These are phyloP conservation scores for Protea cynaroides DNA, from an alignment of 164 flowering plant genomes.

Conservation along the genomic window DNA sequence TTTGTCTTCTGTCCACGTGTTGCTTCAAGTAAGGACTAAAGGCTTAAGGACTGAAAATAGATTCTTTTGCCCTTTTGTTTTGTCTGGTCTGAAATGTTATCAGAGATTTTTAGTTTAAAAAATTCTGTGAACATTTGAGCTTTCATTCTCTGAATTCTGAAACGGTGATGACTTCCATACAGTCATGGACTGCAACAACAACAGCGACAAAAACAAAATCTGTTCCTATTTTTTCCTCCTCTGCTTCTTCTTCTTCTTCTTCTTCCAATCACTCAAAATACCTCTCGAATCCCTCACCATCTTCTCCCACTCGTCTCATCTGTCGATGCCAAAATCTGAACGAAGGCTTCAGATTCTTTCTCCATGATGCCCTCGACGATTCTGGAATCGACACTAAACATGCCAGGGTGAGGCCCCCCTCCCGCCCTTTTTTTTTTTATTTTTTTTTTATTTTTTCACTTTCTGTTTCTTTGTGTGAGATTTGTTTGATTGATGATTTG, in stretches of 20 bases:
- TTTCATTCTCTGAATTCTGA: no score
- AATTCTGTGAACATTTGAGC: no score
- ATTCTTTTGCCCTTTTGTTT: no score
- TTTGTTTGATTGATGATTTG: not conserved
- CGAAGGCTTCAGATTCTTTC: slow-evolving; percentile 35
- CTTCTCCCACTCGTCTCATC: slow-evolving; percentile 3
- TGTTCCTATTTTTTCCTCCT: not conserved
- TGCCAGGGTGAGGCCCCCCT: slow-evolving; percentile 57
- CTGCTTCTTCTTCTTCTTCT: slow-evolving; percentile 7
- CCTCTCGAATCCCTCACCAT: slow-evolving; percentile 5
- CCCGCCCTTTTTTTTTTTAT: no score
- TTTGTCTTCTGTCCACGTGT: no score
- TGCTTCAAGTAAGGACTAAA: no score
- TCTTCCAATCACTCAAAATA: slow-evolving; percentile 3
- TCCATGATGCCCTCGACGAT: slow-evolving; percentile 62
- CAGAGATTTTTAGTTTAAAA: no score
- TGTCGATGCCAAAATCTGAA: slow-evolving; percentile 15
- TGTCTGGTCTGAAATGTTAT: no score
- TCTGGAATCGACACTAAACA: slow-evolving; percentile 49
- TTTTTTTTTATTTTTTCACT: not conserved
- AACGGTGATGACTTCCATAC: no score
- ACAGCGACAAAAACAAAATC: no score
- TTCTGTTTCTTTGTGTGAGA: not conserved
- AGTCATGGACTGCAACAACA: not conserved
- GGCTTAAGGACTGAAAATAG: no score